Percentiles rank a stretch among this genome's conserved stretches.
Conservation (phyloP, 805 yeast species). For the Teunomyces kruisii region DNA sequence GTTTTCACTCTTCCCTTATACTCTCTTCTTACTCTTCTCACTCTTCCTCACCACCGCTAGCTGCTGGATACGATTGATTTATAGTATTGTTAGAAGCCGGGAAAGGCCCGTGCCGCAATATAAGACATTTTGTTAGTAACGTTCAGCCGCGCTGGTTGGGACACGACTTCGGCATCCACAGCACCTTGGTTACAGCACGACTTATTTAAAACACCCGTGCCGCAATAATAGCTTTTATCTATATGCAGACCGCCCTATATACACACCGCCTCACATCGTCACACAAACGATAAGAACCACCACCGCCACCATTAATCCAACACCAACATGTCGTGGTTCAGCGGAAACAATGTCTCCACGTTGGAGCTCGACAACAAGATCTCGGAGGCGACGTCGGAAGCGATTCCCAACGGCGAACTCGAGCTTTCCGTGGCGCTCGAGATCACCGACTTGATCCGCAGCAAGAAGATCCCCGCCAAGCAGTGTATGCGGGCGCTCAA, state of each 20-base stretch:
- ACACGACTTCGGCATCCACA: no score
- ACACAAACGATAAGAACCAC: not conserved
- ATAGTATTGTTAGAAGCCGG: no score
- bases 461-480: conserved; percentile 73
- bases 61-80: no score
- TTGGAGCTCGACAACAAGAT: conserved; percentile 60
- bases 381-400: conserved; percentile 77
- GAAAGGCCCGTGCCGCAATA: no score
- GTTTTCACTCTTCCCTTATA: no score
- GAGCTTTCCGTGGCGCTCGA: conserved; percentile 75
- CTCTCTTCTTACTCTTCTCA: no score
- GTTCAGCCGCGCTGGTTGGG: no score
- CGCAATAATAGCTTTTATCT: no score
- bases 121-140: no score
- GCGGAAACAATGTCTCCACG: conserved; percentile 31
- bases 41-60: no score
- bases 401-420: conserved; percentile 89
- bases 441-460: conserved; percentile 81
- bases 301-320: not conserved
- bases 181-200: no score
- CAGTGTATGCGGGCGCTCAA: conserved; percentile 85
- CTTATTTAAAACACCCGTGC: no score
- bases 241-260: not conserved
- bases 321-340: conserved; percentile 54
- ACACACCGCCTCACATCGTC: not conserved